phyloP scores from a whole-genome alignment of 2,329 filamentous ascomycete genomes.

The Paracamarosporium sp. region DNA sequence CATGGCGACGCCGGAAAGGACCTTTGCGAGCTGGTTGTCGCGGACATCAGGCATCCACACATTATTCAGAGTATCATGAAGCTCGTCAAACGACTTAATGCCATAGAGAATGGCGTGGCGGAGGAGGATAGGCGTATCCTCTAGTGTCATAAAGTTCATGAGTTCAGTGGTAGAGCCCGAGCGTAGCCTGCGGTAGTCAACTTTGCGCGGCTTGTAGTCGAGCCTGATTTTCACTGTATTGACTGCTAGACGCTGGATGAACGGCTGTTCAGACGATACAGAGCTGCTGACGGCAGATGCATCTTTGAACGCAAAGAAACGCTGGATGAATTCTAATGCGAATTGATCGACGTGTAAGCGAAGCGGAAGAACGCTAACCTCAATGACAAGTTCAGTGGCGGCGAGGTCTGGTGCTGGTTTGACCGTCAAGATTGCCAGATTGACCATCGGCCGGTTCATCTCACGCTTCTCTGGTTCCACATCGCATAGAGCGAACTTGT shows the following conservation, averaged over 20 bases:
- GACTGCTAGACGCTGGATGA: constrained; percentile 88
- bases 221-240: constrained; percentile 82
- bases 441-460: constrained; percentile 86
- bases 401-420: constrained; percentile 83
- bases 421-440: constrained; percentile 86
- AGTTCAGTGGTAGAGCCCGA: constrained; percentile 96
- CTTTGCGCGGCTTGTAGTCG: constrained; percentile 98
- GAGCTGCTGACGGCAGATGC: constrained; percentile 61
- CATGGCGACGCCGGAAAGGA: constrained; percentile 86
- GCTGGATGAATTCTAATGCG: constrained; percentile 92
- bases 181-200: constrained; percentile 90
- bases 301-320: constrained; percentile 98
- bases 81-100: constrained; percentile 84
- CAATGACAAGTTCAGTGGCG: constrained; percentile 87
- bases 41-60: constrained; percentile 97
- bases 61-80: constrained; percentile 90
- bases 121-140: constrained; percentile 84
- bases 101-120: constrained; percentile 93
- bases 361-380: constrained; percentile 78
- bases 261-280: constrained; percentile 76
- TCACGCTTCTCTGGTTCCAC: constrained; percentile 86
- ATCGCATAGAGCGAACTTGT: constrained; percentile 95
- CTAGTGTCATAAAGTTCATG: constrained; percentile 97
- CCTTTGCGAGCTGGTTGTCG: constrained; percentile 83
- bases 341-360: constrained; percentile 96